A percentile compares a stretch with the other conserved stretches of the same genome.
Conservation (phyloP, 495 filamentous ascomycete genomes). For the Lindgomyces ingoldianus region DNA sequence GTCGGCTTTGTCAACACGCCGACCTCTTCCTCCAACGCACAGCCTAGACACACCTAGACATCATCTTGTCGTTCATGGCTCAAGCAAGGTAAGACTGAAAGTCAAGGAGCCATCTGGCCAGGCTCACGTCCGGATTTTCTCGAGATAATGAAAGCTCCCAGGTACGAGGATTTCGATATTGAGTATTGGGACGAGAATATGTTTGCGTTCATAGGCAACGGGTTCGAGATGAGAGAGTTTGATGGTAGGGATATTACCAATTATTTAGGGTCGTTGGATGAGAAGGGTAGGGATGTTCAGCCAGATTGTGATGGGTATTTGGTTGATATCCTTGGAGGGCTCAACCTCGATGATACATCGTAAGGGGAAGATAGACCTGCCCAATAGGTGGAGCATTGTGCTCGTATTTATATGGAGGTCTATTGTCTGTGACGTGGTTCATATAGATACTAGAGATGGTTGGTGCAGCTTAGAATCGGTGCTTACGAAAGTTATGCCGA, state of each 20-base stretch:
- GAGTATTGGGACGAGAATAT: constrained; percentile 45
- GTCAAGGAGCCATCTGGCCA: constrained; percentile 47
- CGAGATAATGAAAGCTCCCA: constrained; percentile 43
- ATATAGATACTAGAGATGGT: neutral
- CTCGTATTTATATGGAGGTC: neutral
- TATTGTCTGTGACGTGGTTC: neutral
- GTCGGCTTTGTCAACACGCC: constrained; percentile 43
- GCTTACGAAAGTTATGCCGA: neutral
- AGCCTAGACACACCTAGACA: constrained; percentile 47
- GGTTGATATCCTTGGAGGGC: constrained; percentile 41
- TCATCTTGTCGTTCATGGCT: constrained; percentile 45
- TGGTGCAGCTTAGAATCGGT: neutral
- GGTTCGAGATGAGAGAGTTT: constrained; percentile 45
- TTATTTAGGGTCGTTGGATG: constrained; percentile 44
- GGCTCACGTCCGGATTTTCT: constrained; percentile 49
- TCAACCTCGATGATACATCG: constrained; percentile 19
- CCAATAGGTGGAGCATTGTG: too few relatives aligned
- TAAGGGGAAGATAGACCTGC: constrained; percentile 10
- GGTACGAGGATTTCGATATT: constrained; percentile 51
- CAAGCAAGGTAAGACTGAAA: constrained; percentile 47
- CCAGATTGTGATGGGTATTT: constrained; percentile 42
- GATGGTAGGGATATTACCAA: constrained; percentile 47
- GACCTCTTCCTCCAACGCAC: constrained; percentile 47
- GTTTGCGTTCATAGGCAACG: constrained; percentile 51
- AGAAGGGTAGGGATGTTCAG: constrained; percentile 41